Evolutionary conservation across 768 basidiomycete species (phyloP), one percentile per base, ranked within the genome.

Genomic region (Fomitopsis pulvina): DNA sequence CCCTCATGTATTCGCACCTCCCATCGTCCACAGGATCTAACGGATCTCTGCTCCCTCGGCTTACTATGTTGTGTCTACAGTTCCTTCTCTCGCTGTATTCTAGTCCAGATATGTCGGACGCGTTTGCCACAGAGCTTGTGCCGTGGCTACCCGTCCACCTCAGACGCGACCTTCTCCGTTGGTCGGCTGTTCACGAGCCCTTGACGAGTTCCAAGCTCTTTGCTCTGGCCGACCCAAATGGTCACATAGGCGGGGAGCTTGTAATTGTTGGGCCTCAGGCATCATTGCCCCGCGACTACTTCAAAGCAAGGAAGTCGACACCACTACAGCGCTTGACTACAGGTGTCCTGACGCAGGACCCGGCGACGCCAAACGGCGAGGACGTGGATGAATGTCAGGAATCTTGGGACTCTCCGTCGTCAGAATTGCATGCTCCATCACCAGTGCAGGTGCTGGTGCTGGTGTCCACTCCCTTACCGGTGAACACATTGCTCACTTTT

Each of bases 171-270:
- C 68, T 87, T 16, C 66, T 87, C 26, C 77, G 83, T 2, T 73
- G 80, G 53, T 67, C 76, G 5, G 79, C 84, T 22, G 63, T 86
- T 11, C 72, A 80, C 47, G 61, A 66, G 1, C 87, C 87, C 1
- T 65, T 88, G 18, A 66, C 73, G 4, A 69, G 63, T 46, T 59
- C 66, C 20, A 75, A 76, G 48, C 68, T 88, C 18, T 72, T 72
- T 45, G 68, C 74, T 7, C 60, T 87, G 4, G 74, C 76, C 47
- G 71, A 70, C 28, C 67, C 71, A 0, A 65, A 77, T 4, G 72
- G 76, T 1, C 79, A 84, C 57, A 71, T 74, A 2, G 77, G 78
- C 45, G 80, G 83, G 0, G 87, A 89, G 52, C 66, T 87, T 10
- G 61, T 88, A 30, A 61, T 90, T 21, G 72, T 86, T 24, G 83